Conservation (phyloP, 23 red algal species). For the Gracilaria gracilis region DNA sequence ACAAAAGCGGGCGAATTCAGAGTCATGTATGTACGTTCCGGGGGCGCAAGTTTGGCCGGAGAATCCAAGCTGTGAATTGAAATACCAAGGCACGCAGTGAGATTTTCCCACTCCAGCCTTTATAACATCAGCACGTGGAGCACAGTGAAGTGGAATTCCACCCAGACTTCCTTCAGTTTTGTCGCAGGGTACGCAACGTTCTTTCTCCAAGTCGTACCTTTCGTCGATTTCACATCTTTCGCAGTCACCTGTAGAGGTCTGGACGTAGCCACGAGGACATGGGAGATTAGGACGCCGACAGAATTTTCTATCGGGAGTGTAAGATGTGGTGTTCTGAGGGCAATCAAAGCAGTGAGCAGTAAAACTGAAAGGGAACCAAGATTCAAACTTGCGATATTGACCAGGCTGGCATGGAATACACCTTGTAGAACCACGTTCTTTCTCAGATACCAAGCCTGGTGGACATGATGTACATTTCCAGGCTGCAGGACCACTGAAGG, state of each 20-base stretch:
- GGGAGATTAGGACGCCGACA: too few relatives aligned
- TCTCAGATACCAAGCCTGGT: neutral
- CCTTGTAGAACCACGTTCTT: neutral
- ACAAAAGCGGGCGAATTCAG: neutral
- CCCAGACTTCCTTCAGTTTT: neutral
- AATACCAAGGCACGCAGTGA: neutral
- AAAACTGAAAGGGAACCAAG: too few relatives aligned
- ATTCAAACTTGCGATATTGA: neutral
- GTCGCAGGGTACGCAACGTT: neutral
- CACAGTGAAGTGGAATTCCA: neutral
- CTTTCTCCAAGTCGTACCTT: conserved; percentile 6
- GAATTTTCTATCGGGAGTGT: too few relatives aligned
- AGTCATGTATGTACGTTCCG: neutral
- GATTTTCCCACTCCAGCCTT: neutral
- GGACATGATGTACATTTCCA: neutral
- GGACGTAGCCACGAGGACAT: conserved; percentile 1
- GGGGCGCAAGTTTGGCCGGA: neutral
- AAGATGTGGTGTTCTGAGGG: too few relatives aligned
- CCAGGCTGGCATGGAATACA: conserved; percentile 5
- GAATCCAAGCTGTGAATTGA: neutral
- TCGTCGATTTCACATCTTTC: neutral
- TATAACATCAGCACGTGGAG: neutral
- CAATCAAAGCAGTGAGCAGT: too few relatives aligned
- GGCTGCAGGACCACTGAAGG: neutral
- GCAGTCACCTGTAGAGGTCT: conserved; percentile 28